Evolutionary conservation across 2,329 filamentous ascomycete species (phyloP).

Genomic region (Penicillium rolfsii): DNA sequence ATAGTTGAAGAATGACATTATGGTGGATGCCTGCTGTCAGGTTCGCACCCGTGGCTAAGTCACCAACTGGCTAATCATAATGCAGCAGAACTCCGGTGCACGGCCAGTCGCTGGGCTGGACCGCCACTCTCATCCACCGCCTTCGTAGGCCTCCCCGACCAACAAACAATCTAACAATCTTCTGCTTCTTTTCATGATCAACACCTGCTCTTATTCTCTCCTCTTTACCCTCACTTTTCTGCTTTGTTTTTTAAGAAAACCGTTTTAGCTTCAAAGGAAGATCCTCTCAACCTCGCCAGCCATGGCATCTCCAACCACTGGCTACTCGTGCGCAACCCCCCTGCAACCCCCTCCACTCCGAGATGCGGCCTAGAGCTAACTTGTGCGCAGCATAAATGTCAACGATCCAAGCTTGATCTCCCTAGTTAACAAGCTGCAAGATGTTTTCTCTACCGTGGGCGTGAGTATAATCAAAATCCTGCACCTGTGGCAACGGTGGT

Average conservation of each 20-base stretch:
- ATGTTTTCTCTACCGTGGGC: slow-evolving; percentile 98
- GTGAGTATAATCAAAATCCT: slow-evolving; percentile 53
- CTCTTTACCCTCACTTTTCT: slow-evolving; percentile 19
- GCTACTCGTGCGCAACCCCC: slow-evolving; percentile 49
- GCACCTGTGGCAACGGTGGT: slow-evolving; percentile 9
- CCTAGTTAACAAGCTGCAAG: slow-evolving; percentile 97
- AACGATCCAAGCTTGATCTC: slow-evolving; percentile 72
- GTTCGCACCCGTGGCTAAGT: neutral
- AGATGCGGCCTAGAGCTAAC: slow-evolving; percentile 32
- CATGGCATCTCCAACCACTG: slow-evolving; percentile 50
- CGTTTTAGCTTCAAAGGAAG: slow-evolving; percentile 6
- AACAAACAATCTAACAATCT: slow-evolving; percentile 28
- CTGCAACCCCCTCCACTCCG: slow-evolving; percentile 32
- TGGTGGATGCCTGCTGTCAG: slow-evolving; percentile 3
- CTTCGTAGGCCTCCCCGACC: slow-evolving; percentile 23
- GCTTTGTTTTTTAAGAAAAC: slow-evolving; percentile 5
- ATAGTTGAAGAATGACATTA: neutral
- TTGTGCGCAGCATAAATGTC: slow-evolving; percentile 64
- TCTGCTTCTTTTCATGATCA: slow-evolving; percentile 18
- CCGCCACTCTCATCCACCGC: slow-evolving; percentile 34
- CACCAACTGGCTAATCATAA: neutral
- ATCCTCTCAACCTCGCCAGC: slow-evolving; percentile 35
- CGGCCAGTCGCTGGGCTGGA: slow-evolving; percentile 13
- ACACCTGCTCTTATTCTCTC: slow-evolving; percentile 20
- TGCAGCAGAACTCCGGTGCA: neutral